A percentile compares a stretch with the other conserved stretches of the same genome.
phyloP scores from a whole-genome alignment of 352 stramenopile species.

The Phytophthora podocarpi region DNA sequence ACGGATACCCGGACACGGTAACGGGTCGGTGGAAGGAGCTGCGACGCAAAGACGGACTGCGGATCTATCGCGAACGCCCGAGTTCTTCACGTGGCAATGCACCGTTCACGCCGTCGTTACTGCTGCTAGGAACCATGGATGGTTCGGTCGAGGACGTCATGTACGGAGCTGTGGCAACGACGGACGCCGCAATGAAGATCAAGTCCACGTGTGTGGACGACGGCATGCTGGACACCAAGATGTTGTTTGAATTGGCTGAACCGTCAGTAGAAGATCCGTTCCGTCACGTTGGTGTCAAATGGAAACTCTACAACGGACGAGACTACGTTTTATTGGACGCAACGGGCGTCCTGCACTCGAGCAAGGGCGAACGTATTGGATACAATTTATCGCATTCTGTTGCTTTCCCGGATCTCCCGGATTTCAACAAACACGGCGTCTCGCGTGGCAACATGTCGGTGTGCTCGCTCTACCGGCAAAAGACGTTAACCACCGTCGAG shows the following conservation, averaged over 20 bases:
- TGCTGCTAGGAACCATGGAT: constrained; percentile 46
- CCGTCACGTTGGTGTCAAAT: constrained; percentile 43
- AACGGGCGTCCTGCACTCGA: constrained; percentile 30
- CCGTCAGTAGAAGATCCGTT: constrained; percentile 42
- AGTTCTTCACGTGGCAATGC: background rate
- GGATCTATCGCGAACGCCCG: constrained; percentile 35
- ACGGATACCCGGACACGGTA: constrained; percentile 23
- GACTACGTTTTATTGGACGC: constrained; percentile 55
- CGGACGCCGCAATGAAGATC: constrained; percentile 43
- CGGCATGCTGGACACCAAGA: constrained; percentile 47
- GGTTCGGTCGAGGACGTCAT: constrained; percentile 62
- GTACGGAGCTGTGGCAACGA: constrained; percentile 42
- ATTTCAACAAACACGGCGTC: constrained; percentile 28
- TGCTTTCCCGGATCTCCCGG: constrained; percentile 33
- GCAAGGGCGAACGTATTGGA: constrained; percentile 32
- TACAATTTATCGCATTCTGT: constrained; percentile 56
- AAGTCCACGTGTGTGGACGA: constrained; percentile 49
- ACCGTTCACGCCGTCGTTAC: constrained; percentile 39
- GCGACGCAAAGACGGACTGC: constrained; percentile 27
- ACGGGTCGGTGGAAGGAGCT: constrained; percentile 37
- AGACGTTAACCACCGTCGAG: constrained; percentile 33
- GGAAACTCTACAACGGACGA: constrained; percentile 41
- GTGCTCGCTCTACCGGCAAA: too few relatives aligned
- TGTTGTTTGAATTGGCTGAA: constrained; percentile 37
- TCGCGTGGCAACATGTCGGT: constrained; percentile 47